Evolutionary conservation across 257 asterid species (phyloP), one percentile per base, ranked within the genome.

Genomic region (Hygrophila difformis): DNA sequence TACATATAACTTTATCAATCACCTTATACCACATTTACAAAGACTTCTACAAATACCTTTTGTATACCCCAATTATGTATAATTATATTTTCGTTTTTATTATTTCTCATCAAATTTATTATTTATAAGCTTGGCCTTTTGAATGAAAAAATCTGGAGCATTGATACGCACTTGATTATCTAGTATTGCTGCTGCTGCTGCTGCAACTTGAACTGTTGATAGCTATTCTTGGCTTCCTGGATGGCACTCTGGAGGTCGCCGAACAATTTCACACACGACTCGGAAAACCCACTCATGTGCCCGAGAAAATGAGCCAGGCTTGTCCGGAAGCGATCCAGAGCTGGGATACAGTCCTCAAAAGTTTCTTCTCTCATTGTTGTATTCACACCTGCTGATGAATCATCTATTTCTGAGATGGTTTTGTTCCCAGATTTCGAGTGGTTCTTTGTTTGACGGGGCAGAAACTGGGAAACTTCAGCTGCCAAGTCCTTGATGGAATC

Each of bases 371-470:
- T 51, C 64, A 65, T 17, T 60, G 60, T n/a, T n/a, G n/a, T n/a
- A n/a, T n/a, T n/a, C n/a, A n/a, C n/a, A n/a, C n/a, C n/a, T 2
- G 10, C 57, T 40, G 6, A 55, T 18, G 18, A 53, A 12, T 38
- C 44, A 12, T 69, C 82, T 8, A 56, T 60, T 18, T 50, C 21
- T 1, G 38, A 24, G 8, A 18, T 66, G 31, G 49, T 39, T 14
- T 55, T 51, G 10, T 52, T 65, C 48, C 24, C 66, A 12, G 50
- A 49, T 57, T 79, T 82, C 22, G 78, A 83, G 9, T 65, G 86
- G 67, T 56, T 72, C 77, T 78, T 89, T 66, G 82, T 96, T 38
- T 70, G 96, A 17, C 52, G 93, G 2, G 99, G 99, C 49, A 82
- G 56, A 37, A 86, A 70, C 49, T 61, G 84, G 6, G 96, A 56